These are phyloP conservation scores for Penicillium paxilli DNA, from an alignment of 495 filamentous ascomycete genomes.

Conservation along the genomic window DNA sequence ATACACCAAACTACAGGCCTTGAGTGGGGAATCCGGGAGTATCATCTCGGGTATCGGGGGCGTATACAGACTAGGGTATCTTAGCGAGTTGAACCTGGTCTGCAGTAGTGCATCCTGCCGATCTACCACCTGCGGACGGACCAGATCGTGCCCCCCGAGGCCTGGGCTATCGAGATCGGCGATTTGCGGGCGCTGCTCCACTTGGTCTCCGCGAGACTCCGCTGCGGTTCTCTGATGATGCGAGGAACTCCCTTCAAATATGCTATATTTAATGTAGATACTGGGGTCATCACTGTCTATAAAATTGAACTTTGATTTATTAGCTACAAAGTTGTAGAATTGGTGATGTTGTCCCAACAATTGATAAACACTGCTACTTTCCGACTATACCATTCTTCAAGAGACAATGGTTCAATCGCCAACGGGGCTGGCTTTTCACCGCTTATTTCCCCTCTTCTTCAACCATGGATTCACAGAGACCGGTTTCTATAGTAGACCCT, in stretches of 20 bases:
- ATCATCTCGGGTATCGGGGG: neutral
- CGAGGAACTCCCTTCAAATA: neutral
- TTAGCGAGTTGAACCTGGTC: neutral
- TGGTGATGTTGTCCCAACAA: constrained; percentile 26
- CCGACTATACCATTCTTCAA: constrained; percentile 10
- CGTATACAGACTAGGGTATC: neutral
- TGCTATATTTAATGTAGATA: no score
- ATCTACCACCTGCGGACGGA: constrained; percentile 29
- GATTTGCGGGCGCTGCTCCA: constrained; percentile 27
- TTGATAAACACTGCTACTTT: constrained; percentile 14
- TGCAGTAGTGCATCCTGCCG: constrained; percentile 15
- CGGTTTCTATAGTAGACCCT: neutral
- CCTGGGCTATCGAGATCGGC: constrained; percentile 25
- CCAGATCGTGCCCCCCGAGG: constrained; percentile 23
- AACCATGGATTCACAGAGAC: neutral
- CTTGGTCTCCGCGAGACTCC: constrained; percentile 18
- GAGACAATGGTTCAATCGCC: neutral
- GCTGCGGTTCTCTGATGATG: constrained; percentile 4
- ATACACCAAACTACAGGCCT: neutral
- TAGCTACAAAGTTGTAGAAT: no score
- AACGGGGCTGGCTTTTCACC: neutral
- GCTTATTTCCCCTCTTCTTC: constrained; percentile 1
- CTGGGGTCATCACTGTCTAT: no score
- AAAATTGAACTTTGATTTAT: no score
- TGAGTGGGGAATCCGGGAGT: neutral